Base-by-base conservation (phyloP, 2,329 filamentous ascomycete species). In the Talaromyces sp. region DNA sequence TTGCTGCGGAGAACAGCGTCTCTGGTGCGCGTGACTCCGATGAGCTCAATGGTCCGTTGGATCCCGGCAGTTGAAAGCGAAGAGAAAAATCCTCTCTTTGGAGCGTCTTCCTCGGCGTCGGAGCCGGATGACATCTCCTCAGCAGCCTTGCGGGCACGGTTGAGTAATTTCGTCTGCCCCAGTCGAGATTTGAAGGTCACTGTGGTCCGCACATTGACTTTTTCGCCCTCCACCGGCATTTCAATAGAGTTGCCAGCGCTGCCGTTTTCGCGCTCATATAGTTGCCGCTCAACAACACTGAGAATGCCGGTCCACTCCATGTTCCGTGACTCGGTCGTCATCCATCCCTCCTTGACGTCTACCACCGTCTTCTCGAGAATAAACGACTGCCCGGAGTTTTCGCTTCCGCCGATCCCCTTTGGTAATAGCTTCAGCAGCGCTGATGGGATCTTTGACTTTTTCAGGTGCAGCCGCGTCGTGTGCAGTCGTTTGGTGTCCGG, bases 251-350 rank as follows among this genome's bases (percentile, higher is more conserved):
- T 66, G 58, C 63, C 3, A 66, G 63, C 41, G 9, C 69, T 68
- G 1, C 65, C 60, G 17, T 64, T 64, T 17, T 80, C 79, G 5
- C 84, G 78, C 58, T 77, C 75, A 68, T 84, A 88, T 19, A 75
- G 69, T 66, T 88, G 85, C 57, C 80, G 80, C 69, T 88, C 85
- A 43, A 87, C 79, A 1, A 88, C 85, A 55, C 81, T 85, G 35
- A 88, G 70, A 21, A 88, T 83, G 35, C 85, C 85, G 0, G 85
- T 87, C 83, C 83, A 87, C 66, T 88, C 85, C 67, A 88, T 79
- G 62, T 88, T 88, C 61, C 80, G 78, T 14, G 81, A 84, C 66
- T 88, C 85, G 0, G 85, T 86, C 69, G 83, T 78, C 85, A 88
- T 88, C 82, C 83, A 85, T 59, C 85, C 85, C 65, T 87, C 81